Evolutionary conservation across 768 basidiomycete species (phyloP), one percentile per base, ranked within the genome.

Genomic region (Mycena kentingensis): DNA sequence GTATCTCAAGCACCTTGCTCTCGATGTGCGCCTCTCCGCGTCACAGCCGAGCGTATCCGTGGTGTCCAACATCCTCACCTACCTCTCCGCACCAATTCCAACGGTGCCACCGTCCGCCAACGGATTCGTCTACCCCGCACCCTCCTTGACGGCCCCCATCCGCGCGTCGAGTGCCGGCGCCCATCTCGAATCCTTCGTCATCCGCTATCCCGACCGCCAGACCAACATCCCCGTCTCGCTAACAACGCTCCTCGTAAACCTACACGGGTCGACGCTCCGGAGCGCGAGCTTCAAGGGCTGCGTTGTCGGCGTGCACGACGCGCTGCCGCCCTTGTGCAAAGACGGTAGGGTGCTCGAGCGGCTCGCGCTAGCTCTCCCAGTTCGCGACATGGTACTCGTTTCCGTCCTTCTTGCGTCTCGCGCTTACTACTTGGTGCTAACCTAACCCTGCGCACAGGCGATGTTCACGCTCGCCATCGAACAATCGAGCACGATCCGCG

Each of bases 251-350:
- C 59, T 85, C 6, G 52, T 80, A 19, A 64, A 72, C 16, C 59
- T 66, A 26, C 73, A 84, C 52, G 72, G 67, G 1, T 50, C 57
- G 22, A 77, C 77, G 2, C 69, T 87, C 26, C 66, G 62, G 41
- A 71, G 68, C 32, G 56, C 85, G 15, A 65, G 76, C 1, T 73
- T 85, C 50, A 63, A 82, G 32, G 77, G 81, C 49, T 79, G 79
- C 47, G 58, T 60, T 3, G 48, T 84, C 2, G 69, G 66, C 27
- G 57, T 64, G 29, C 25, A 47, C 6, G 73, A 76, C 8, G 71
- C 73, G 16, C 61, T 84, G 10, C 48, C 60, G 13, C 60, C 63
- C 19, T 73, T 85, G 12, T 77, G 76, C 58, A 63, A 67, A 18
- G 50, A 60, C 18, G 84, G 83, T 60, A 51, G 63, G 3, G 59